Base-by-base conservation (phyloP, 129 eudicot genomes). In the Deinandra increscens region DNA sequence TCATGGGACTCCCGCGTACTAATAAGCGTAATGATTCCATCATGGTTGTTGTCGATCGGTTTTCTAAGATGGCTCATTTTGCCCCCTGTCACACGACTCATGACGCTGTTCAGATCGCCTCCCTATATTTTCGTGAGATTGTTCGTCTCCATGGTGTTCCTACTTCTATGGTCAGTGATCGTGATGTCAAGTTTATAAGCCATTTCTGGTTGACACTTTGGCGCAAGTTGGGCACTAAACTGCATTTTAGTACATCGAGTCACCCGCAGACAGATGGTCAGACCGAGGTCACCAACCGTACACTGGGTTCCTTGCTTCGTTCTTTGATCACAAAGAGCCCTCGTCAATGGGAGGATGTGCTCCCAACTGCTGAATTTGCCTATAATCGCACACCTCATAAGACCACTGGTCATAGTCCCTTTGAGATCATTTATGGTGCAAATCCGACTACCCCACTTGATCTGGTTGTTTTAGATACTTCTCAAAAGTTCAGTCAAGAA, bases 11-110 rank as follows among this genome's bases (percentile, higher is more conserved):
- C 0, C 77, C 76, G 0, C 58, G 64, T 18, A 68, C 76, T 0
- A 9, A 23, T 4, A 31, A 62, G 8, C 53, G 74, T 0, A 69
- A 68, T 18, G 75, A 73, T 19, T 55, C 72, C 0, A 68, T 68
- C 45, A 58, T 68, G 41, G 79, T 73, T n/a, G 66, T 79, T 0
- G 71, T 79, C 0, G 79, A 79, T 2, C 51, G 75, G 1, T 79
- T 73, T 26, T 26, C 70, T 5, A 72, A 72, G 12, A 79, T 79
- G 83, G 78, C 68, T 0, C 79, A 72, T 45, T 50, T 79, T 8
- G 20, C 73, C 6, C 17, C 71, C 10, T 73, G 75, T 12, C 59
- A 50, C 9, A 73, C 75, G 22, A 73, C 75, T 0, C 54, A 42
- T 18, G 66, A 79, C 17, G 75, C 60, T 0, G 15, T 53, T 1